Conservation (phyloP, 257 asterid genomes). For the Solanum chilense region DNA sequence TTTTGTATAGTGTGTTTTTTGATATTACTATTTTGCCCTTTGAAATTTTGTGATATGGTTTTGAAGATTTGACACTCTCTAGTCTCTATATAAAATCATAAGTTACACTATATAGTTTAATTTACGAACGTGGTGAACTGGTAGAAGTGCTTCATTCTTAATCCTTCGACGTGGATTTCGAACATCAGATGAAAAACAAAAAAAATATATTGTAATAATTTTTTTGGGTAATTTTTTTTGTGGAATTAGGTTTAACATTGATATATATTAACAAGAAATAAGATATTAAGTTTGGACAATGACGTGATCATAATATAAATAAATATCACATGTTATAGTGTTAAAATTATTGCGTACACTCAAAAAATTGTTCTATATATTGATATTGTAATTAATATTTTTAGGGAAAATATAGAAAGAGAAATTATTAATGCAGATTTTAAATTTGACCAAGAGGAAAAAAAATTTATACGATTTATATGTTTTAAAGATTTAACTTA, state of each 20-base stretch:
- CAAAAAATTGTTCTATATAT: not conserved
- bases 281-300: not conserved
- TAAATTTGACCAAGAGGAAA: not conserved
- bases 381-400: not conserved
- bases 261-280: not conserved
- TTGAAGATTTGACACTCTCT: not conserved
- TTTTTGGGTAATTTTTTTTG: not conserved
- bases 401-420: not conserved
- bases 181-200: too few relatives aligned
- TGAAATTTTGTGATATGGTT: not conserved
- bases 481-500: not conserved
- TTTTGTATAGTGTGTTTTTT: not conserved
- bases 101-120: not conserved
- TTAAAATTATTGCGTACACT: not conserved
- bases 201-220: not conserved
- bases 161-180: fast-evolving
- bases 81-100: too few relatives aligned
- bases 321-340: not conserved
- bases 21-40: not conserved
- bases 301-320: not conserved
- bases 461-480: too few relatives aligned
- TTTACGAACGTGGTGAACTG: not conserved
- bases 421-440: not conserved
- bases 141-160: too few relatives aligned
- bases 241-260: not conserved